phyloP scores from a whole-genome alignment of 306 rosid species.

The Abrus precatorius region DNA sequence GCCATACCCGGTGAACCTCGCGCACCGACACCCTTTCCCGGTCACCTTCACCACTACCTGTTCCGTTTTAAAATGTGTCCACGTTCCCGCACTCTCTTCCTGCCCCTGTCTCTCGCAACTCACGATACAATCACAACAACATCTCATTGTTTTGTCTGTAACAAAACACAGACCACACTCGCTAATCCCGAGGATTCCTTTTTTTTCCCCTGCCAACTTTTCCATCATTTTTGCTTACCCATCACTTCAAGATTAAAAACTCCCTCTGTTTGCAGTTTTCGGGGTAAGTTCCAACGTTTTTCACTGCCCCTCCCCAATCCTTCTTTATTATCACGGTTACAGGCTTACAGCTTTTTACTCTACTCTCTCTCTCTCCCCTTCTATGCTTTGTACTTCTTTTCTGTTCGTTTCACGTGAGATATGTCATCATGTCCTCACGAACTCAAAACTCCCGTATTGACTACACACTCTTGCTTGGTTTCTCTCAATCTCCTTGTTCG shows the following conservation, averaged over 20 bases:
- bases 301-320: neutral
- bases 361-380: constrained; percentile 2
- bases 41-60: neutral
- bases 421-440: neutral
- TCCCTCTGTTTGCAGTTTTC: neutral
- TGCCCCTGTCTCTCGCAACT: neutral
- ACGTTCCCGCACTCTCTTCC: constrained; percentile 48
- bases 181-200: constrained; percentile 36
- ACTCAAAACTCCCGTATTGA: constrained; percentile 25
- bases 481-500: constrained; percentile 16
- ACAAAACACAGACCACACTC: neutral
- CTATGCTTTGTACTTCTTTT: neutral
- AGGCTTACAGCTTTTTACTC: constrained; percentile 31
- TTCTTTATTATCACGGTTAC: constrained; percentile 38
- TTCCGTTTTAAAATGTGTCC: constrained; percentile 45
- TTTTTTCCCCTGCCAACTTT: neutral
- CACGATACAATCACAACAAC: neutral
- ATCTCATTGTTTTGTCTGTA: neutral
- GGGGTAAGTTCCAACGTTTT: constrained; percentile 27
- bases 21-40: constrained; percentile 53
- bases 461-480: constrained; percentile 4
- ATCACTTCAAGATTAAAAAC: neutral
- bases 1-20: constrained; percentile 37
- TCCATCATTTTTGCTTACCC: constrained; percentile 25
- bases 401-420: constrained; percentile 38